phyloP scores from a whole-genome alignment of 768 basidiomycete species.

The Mycena haematopus region DNA sequence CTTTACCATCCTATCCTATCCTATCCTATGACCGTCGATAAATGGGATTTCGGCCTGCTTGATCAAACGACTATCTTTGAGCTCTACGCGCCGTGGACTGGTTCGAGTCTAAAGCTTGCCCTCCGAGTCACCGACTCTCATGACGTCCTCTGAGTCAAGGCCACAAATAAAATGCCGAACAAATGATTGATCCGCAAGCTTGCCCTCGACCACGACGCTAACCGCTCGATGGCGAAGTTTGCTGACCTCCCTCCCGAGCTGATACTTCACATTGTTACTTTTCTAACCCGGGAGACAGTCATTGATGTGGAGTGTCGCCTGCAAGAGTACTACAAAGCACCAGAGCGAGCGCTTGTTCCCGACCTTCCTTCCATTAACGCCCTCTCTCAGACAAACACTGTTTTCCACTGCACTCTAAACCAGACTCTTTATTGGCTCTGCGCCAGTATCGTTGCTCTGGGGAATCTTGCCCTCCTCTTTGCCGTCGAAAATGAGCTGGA shows the following conservation, averaged over 20 bases:
- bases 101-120: no score
- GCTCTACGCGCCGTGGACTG: no score
- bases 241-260: not conserved
- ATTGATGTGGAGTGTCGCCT: not conserved
- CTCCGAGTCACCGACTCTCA: no score
- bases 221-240: not conserved
- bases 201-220: no score
- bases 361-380: constrained; percentile 9
- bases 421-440: not conserved
- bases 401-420: not conserved
- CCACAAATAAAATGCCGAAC: no score
- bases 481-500: constrained; percentile 1
- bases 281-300: not conserved
- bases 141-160: no score
- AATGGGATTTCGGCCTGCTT: no score
- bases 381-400: not conserved
- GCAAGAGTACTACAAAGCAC: not conserved
- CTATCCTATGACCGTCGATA: no score
- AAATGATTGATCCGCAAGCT: no score
- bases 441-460: not conserved
- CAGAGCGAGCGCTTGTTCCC: not conserved
- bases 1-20: no score
- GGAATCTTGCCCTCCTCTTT: constrained; percentile 1
- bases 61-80: no score
- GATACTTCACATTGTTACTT: not conserved